phyloP scores from a whole-genome alignment of 495 filamentous ascomycete genomes.

The Geoglossum glabrum region DNA sequence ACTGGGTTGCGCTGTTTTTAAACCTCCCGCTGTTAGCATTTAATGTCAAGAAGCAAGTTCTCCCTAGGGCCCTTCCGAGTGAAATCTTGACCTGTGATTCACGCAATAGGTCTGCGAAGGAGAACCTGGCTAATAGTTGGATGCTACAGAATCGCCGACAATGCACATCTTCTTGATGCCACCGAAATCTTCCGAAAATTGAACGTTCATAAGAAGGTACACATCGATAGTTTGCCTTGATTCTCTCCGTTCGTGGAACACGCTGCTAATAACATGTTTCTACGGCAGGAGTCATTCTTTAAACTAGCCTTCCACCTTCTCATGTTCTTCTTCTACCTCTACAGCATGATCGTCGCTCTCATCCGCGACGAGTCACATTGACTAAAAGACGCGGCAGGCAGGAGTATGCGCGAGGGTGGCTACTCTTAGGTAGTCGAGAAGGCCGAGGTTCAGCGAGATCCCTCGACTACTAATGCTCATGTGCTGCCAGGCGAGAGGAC shows the following conservation, averaged over 20 bases:
- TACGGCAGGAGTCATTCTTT: constrained; percentile 83
- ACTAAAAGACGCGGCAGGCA: constrained; percentile 23
- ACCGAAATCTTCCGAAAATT: constrained; percentile 99
- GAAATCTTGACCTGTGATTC: neutral
- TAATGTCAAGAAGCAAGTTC: constrained; percentile 86
- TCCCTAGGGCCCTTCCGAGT: neutral
- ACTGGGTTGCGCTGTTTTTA: constrained; percentile 84
- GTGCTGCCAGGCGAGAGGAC: neutral
- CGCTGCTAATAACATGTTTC: neutral
- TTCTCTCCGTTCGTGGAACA: constrained; percentile 2
- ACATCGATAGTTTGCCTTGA: constrained; percentile 7
- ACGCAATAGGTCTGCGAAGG: neutral
- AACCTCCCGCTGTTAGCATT: constrained; percentile 84
- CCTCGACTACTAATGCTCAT: neutral
- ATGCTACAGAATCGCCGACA: constrained; percentile 65
- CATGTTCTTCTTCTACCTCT: constrained; percentile 99
- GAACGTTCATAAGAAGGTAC: constrained; percentile 96
- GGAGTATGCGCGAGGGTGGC: constrained; percentile 22
- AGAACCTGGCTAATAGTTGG: neutral
- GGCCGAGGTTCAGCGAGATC: neutral
- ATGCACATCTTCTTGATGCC: constrained; percentile 88
- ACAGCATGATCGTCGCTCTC: constrained; percentile 97
- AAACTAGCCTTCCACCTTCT: constrained; percentile 97
- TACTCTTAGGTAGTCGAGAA: constrained; percentile 3
- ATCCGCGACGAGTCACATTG: constrained; percentile 88